Conservation (phyloP, 495 filamentous ascomycete genomes). For the Daldinia caldariorum region DNA sequence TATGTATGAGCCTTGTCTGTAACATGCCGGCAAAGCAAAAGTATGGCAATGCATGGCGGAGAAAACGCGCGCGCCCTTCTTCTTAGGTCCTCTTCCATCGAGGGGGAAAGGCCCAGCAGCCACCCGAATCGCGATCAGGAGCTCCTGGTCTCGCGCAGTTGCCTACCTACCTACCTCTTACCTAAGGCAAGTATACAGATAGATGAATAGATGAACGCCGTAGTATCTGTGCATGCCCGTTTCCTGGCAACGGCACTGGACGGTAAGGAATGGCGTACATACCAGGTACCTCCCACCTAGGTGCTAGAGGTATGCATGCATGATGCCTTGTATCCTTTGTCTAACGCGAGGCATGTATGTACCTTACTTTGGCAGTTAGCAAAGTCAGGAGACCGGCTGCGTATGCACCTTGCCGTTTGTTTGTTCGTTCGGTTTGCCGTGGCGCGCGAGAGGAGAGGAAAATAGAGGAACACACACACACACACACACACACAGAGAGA, state of each 20-base stretch:
- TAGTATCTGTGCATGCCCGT: conserved; percentile 1
- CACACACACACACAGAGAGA: no score
- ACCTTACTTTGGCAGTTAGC: conserved; percentile 12
- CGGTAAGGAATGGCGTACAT: conserved; percentile 21
- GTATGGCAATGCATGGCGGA: no score
- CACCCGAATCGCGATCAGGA: conserved; percentile 32
- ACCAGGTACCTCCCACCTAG: background rate
- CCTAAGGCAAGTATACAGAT: background rate
- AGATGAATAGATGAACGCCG: background rate
- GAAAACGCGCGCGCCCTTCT: background rate
- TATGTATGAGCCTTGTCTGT: conserved; percentile 13
- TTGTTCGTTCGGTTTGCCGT: conserved; percentile 17
- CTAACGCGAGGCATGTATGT: conserved; percentile 9
- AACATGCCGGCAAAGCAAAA: conserved; percentile 25
- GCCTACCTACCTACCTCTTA: no score
- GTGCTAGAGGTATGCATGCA: background rate
- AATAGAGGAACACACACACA: no score
- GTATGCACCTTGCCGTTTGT: conserved; percentile 42
- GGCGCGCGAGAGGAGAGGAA: no score
- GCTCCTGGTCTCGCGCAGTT: background rate
- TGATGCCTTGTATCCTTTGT: conserved; percentile 5
- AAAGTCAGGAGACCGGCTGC: conserved; percentile 34
- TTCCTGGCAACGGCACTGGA: conserved; percentile 11
- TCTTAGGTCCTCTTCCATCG: conserved; percentile 12
- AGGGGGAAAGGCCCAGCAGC: conserved; percentile 19